Evolutionary conservation across 2,329 filamentous ascomycete genomes (phyloP).

Genomic region (Berkeleyomyces rouxiae): DNA sequence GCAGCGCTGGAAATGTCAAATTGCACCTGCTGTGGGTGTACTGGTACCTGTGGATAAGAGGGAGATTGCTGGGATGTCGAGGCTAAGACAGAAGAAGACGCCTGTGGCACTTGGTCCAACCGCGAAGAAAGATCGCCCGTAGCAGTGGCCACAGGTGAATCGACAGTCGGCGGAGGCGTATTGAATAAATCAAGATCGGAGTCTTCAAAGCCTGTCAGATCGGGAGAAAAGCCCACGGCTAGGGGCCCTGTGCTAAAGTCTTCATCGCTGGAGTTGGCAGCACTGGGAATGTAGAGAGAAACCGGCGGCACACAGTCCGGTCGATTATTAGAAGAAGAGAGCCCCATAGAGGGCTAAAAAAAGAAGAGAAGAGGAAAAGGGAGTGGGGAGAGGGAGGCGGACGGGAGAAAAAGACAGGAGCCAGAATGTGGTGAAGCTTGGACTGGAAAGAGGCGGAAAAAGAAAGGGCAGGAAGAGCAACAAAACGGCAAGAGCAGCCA

Average conservation of each 20-base stretch:
- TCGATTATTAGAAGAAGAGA: slow-evolving; percentile 9
- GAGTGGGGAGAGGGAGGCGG: neutral
- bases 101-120: neutral
- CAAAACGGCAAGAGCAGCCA: neutral
- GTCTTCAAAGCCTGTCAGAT: slow-evolving; percentile 2
- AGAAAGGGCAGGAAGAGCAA: neutral
- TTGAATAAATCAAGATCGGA: neutral
- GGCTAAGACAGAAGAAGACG: neutral
- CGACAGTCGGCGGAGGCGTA: neutral
- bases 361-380: neutral
- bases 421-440: neutral
- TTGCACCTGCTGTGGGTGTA: neutral
- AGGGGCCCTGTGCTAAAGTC: slow-evolving; percentile 7
- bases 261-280: neutral
- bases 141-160: neutral
- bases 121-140: neutral
- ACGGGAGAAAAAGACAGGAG: neutral
- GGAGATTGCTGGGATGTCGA: neutral
- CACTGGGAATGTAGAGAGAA: neutral
- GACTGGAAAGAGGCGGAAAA: neutral
- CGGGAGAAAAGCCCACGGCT: slow-evolving; percentile 6
- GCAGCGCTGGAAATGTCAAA: neutral
- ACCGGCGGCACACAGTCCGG: slow-evolving; percentile 8
- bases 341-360: slow-evolving; percentile 7
- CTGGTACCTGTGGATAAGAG: neutral